Conservation (phyloP, 257 asterid species). For the Leptodermis oblonga region DNA sequence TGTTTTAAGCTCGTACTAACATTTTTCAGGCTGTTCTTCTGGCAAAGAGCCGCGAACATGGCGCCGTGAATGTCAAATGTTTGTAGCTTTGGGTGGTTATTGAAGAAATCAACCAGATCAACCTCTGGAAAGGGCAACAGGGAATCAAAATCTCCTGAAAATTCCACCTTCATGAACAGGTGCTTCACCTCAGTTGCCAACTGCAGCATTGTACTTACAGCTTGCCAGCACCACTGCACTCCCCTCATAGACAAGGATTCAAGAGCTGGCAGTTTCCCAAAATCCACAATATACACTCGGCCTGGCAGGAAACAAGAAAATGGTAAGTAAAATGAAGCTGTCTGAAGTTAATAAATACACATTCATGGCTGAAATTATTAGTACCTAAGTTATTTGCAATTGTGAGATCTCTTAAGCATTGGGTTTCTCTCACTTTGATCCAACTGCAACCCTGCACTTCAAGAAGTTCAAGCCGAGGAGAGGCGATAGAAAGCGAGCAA, state of each 20-base stretch:
- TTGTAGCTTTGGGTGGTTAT: conserved; percentile 76
- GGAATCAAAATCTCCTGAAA: conserved; percentile 64
- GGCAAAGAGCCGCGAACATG: conserved; percentile 98
- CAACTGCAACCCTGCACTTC: conserved; percentile 93
- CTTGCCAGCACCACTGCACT: conserved; percentile 94
- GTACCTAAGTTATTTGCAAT: conserved; percentile 82
- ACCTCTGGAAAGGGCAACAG: conserved; percentile 86
- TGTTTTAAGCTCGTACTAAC: conserved; percentile 37
- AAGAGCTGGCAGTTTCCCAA: conserved; percentile 73
- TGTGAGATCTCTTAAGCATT: conserved; percentile 50
- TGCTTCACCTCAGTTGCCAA: conserved; percentile 89
- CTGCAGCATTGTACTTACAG: conserved; percentile 64
- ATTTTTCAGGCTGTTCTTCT: conserved; percentile 84
- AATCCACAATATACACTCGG: conserved; percentile 59
- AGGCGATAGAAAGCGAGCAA: conserved; percentile 50
- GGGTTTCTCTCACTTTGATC: conserved; percentile 60
- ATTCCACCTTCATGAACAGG: conserved; percentile 92
- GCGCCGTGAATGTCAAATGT: conserved; percentile 92
- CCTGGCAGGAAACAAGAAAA: conserved; percentile 33
- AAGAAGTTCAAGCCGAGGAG: conserved; percentile 56
- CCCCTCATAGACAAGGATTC: conserved; percentile 79
- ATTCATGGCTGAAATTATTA: background rate
- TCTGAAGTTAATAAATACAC: too few relatives aligned
- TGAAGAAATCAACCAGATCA: conserved; percentile 88
- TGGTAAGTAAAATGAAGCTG: background rate